phyloP scores from a whole-genome alignment of 139 green algal species.

The Asterochloris sp. region DNA sequence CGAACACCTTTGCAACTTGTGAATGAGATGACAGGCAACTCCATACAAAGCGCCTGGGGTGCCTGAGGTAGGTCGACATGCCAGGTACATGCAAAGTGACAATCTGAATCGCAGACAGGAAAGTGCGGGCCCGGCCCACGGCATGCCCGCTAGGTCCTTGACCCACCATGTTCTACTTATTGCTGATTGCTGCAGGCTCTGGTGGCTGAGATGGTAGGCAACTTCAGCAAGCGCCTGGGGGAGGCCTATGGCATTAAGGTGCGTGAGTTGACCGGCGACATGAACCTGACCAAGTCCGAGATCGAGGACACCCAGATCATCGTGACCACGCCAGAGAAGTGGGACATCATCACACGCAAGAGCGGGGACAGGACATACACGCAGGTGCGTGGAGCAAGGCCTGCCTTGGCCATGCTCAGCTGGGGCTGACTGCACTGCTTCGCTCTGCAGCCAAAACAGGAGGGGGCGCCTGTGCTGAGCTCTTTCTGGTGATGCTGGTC shows the following conservation, averaged over 20 bases:
- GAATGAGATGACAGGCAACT: no score
- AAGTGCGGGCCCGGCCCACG: no score
- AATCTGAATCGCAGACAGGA: no score
- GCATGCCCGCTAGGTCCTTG: no score
- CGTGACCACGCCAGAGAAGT: constrained; percentile 99
- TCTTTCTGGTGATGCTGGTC: no score
- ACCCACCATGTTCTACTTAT: not conserved
- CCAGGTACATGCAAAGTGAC: no score
- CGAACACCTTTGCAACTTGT: no score
- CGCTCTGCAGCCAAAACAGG: no score
- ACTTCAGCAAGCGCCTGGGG: constrained; percentile 54
- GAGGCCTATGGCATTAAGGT: constrained; percentile 49
- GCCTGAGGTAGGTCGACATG: no score
- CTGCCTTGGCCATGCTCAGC: not conserved
- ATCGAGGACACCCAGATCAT: constrained; percentile 95
- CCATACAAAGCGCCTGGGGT: no score
- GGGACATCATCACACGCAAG: constrained; percentile 99
- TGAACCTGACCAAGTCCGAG: constrained; percentile 86
- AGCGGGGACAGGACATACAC: constrained; percentile 90
- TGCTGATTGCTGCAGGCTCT: constrained; percentile 61
- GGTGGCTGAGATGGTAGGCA: constrained; percentile 94
- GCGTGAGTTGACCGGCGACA: constrained; percentile 87
- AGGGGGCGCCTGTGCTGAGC: no score
- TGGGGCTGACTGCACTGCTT: no score
- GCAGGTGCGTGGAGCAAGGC: constrained; percentile 47